Base-by-base conservation (phyloP, 805 yeast genomes). In the Saturnispora serradocipensis region DNA sequence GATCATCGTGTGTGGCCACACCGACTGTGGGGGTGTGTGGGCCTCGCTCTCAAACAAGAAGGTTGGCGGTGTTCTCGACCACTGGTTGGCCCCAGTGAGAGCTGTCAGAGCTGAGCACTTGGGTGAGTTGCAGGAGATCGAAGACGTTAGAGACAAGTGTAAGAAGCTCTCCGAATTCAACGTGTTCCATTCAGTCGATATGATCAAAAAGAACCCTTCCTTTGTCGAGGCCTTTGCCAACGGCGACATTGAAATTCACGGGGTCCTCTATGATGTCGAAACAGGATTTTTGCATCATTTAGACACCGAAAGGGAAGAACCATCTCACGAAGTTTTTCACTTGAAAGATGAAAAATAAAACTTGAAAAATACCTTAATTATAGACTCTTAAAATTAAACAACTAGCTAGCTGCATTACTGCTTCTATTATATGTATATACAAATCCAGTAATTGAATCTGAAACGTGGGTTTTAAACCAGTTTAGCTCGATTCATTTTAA, bases 11-110 rank as follows among this genome's bases (percentile, higher is more conserved):
- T 87, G 96, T 68, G 98, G 97, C 3, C 98, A 90, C 69, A 85
- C 93, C 32, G 95, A 88, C 67, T 90, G 98, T 74, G 97, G 96
- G 47, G 97, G 97, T 30, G 80, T 88, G 48, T 81, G 86, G 80
- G 88, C 95, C 22, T 81, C 89, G 8, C 69, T 90, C 46, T 74
- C 82, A 2, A 73, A 78, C 53, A 78, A 81, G 59, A 76, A 76
- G 58, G 72, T 82, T 34, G 89, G 89, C 34, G 82, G 84, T 28
- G 78, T 78, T 10, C 70, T 90, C 58, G 88, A 83, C 60, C 81
- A 80, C 48, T 85, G 90, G 90, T 72, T 85, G 51, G 75, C 72
- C 59, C 84, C 76, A 59, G 82, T 72, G 72, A 84, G 82, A 59
- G 85, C 82, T 49, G 76, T 87, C 49, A 74, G 87, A 61, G 85